Evolutionary conservation across 2,329 filamentous ascomycete species (phyloP).

Genomic region (Colletotrichum orbiculare): DNA sequence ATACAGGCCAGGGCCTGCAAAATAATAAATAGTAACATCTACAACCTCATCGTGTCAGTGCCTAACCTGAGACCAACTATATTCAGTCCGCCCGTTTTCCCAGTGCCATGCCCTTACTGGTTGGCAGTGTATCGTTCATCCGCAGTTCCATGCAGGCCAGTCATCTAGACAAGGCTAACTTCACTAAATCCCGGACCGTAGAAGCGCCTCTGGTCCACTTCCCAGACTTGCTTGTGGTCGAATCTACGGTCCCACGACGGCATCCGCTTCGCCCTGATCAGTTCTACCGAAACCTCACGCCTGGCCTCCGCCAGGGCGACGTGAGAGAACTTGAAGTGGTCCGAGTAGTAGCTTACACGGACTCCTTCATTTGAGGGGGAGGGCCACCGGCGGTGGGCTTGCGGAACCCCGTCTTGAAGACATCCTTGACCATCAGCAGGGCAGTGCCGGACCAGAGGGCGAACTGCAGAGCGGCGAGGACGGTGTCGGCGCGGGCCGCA

Average conservation of each 20-base stretch:
- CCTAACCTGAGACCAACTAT: conserved; percentile 28
- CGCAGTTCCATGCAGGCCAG: conserved; percentile 1
- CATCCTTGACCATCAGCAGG: conserved; percentile 56
- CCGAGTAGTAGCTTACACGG: conserved; percentile 30
- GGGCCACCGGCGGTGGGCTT: conserved; percentile 43
- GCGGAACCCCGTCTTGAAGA: conserved; percentile 56
- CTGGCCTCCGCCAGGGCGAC: conserved; percentile 27
- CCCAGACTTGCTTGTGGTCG: conserved; percentile 26
- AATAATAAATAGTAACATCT: conserved; percentile 34
- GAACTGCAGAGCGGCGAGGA: conserved; percentile 65
- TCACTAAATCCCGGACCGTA: conserved; percentile 36
- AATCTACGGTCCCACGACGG: conserved; percentile 31
- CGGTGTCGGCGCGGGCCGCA: conserved; percentile 64
- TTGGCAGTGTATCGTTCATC: not conserved
- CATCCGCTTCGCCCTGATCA: conserved; percentile 27
- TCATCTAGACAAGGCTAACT: conserved; percentile 37
- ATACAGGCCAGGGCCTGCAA: conserved; percentile 18
- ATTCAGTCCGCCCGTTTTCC: conserved; percentile 20
- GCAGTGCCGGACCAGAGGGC: conserved; percentile 63
- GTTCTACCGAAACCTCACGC: conserved; percentile 31
- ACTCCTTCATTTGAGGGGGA: conserved; percentile 38
- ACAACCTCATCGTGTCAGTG: conserved; percentile 25
- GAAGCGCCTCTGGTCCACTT: conserved; percentile 32
- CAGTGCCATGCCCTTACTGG: conserved; percentile 11
- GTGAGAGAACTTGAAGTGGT: conserved; percentile 29